A percentile compares a stretch with the other conserved stretches of the same genome.
These are phyloP conservation scores for Ballota nigra DNA, from an alignment of 257 asterid genomes.

Conservation along the genomic window DNA sequence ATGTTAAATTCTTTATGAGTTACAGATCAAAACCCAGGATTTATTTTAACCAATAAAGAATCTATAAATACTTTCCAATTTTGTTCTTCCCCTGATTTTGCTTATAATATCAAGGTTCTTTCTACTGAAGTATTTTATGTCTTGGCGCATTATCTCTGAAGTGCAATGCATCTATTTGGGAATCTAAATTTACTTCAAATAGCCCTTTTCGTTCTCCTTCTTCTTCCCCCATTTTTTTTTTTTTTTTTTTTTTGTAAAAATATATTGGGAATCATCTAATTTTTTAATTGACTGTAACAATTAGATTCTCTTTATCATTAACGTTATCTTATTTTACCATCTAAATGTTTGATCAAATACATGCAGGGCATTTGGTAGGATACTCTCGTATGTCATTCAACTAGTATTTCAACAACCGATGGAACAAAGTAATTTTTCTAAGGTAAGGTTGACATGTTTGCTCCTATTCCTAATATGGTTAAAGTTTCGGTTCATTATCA, in stretches of 20 bases:
- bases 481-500: neutral
- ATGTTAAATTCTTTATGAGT: neutral
- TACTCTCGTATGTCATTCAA: conserved; percentile 21
- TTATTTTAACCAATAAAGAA: neutral
- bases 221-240: no score
- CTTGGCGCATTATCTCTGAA: neutral
- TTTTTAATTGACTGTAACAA: neutral
- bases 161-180: neutral
- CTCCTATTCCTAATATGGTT: neutral
- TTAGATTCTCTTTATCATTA: neutral
- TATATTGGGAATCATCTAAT: neutral
- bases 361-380: conserved; percentile 25
- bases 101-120: neutral
- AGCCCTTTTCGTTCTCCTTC: no score
- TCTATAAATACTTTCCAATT: neutral
- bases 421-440: conserved; percentile 18
- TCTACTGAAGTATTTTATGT: neutral
- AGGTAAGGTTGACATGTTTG: conserved; percentile 9
- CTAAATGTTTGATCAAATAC: neutral
- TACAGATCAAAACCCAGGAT: neutral
- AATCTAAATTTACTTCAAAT: neutral
- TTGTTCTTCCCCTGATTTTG: neutral
- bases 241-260: no score
- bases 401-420: neutral
- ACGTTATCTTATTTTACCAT: neutral